Conservation (phyloP, 805 yeast genomes). For the Cyberlindnera xishuangbannaensis region DNA sequence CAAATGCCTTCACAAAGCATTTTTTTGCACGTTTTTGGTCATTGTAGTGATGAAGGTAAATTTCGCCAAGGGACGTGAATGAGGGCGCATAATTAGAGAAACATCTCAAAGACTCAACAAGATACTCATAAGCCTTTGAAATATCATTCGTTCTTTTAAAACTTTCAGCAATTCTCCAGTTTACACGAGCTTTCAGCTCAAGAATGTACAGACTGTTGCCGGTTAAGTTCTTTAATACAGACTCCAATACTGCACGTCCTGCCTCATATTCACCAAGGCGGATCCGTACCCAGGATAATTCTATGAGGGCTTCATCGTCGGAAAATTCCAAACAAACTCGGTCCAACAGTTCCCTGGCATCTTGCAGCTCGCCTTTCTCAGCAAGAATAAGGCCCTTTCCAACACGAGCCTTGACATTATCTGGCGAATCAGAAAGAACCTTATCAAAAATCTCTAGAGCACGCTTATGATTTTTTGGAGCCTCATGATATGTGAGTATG, state of each 20-base stretch:
- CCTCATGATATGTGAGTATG: slow-evolving; percentile 76
- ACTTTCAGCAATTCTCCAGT: slow-evolving; percentile 74
- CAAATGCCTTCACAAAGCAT: slow-evolving; percentile 87
- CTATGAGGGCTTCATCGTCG: slow-evolving; percentile 54
- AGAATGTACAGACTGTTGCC: slow-evolving; percentile 49
- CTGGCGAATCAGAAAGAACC: slow-evolving; percentile 42
- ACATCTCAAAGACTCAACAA: slow-evolving; percentile 58
- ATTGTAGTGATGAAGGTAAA: slow-evolving; percentile 53
- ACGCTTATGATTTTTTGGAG: slow-evolving; percentile 78
- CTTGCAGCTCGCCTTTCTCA: slow-evolving; percentile 52
- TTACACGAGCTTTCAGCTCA: slow-evolving; percentile 51
- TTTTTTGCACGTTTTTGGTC: slow-evolving; percentile 71
- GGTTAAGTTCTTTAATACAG: slow-evolving; percentile 28
- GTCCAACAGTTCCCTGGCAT: slow-evolving; percentile 49
- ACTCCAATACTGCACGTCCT: slow-evolving; percentile 49
- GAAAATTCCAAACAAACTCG: slow-evolving; percentile 46
- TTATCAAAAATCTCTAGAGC: slow-evolving; percentile 70
- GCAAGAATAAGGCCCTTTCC: slow-evolving; percentile 79
- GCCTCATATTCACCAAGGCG: slow-evolving; percentile 40
- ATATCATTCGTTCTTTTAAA: slow-evolving; percentile 32
- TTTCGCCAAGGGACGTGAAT: slow-evolving; percentile 71
- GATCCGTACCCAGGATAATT: slow-evolving; percentile 74
- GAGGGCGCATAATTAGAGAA: slow-evolving; percentile 68
- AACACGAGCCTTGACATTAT: slow-evolving; percentile 56
- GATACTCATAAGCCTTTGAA: slow-evolving; percentile 50